Base-by-base conservation (phyloP, 228 moss, liverwort and hornwort species). In the Sphagnum fallax region DNA sequence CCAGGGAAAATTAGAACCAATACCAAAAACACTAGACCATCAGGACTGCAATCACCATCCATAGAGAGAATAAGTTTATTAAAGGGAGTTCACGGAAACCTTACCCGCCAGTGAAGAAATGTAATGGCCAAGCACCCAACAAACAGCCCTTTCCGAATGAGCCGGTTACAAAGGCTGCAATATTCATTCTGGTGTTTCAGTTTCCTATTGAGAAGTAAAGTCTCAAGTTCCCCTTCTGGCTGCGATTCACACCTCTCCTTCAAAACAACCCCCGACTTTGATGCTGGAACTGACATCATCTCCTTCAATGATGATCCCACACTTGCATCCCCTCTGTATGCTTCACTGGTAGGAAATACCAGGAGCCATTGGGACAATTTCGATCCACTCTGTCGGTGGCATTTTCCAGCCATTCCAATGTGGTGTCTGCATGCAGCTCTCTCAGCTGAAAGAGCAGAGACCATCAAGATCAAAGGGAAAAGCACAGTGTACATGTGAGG, bases 371-470 rank as follows among this genome's bases (percentile, higher is more conserved):
- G 86, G 82, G 53, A 68, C 50, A n/a, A 89, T 91, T 5, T 53
- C 72, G 6, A 48, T 60, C 32, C 60, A 47, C 47, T 48, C 16
- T 16, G 63, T 48, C 10, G 16, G 88, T 67, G 66, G 67, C 64
- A 61, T 70, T 78, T 77, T 50, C 70, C 61, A 15, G 79, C 73
- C 61, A 74, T 80, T 78, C 76, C 71, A 0, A 67, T 52, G 63
- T 79, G 78, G n/a, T 80, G 69, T 62, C 82, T 85, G 60, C 81
- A 91, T 65, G 82, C 87, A 72, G 74, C 90, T 75, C 78, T 84
- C 78, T 97, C 97, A 58, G 93, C 93, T 64, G 86, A 88, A 47
- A 97, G 79, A 60, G 93, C 97, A 61, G 90, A 87, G n/a, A 90
- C 67, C 78, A 97, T 72, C 74, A 97, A 76, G 52, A 85, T 60